phyloP scores from a whole-genome alignment of 768 basidiomycete genomes.

The Russula compacta region DNA sequence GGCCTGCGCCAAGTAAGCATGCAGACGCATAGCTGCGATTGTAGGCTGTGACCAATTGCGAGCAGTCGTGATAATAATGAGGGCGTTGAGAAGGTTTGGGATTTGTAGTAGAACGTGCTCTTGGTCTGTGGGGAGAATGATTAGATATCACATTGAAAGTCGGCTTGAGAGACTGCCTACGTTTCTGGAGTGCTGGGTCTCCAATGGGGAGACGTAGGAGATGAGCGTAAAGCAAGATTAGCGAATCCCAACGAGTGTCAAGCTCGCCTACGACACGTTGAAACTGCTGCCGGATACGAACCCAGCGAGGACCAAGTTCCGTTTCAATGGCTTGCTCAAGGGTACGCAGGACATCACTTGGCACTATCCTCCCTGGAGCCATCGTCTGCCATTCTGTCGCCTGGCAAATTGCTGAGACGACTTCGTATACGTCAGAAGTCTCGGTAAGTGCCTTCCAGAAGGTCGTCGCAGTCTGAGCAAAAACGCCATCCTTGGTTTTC shows the following conservation, averaged over 20 bases:
- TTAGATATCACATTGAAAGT: not conserved
- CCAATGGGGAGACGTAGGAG: constrained; percentile 56
- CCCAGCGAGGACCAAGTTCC: constrained; percentile 47
- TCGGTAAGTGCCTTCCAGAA: constrained; percentile 89
- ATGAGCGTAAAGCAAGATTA: constrained; percentile 78
- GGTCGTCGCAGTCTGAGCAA: constrained; percentile 67
- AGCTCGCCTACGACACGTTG: constrained; percentile 27
- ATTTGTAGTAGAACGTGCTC: constrained; percentile 57
- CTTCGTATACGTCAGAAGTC: constrained; percentile 60
- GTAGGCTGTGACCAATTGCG: constrained; percentile 87
- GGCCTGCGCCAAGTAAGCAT: constrained; percentile 79
- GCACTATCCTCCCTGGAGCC: constrained; percentile 22
- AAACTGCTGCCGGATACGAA: constrained; percentile 36
- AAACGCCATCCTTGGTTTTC: constrained; percentile 87
- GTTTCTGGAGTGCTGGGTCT: constrained; percentile 46
- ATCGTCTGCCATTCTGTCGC: constrained; percentile 53
- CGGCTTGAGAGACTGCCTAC: constrained; percentile 31
- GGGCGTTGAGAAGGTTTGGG: constrained; percentile 64
- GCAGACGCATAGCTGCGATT: constrained; percentile 69
- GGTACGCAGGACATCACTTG: constrained; percentile 31
- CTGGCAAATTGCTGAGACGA: constrained; percentile 61
- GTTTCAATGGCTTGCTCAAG: constrained; percentile 45
- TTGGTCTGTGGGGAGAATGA: constrained; percentile 46
- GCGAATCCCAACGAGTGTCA: constrained; percentile 42
- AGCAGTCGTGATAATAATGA: constrained; percentile 73